Evolutionary conservation across 495 filamentous ascomycete species (phyloP).

Genomic region (Penicillium odoratum): DNA sequence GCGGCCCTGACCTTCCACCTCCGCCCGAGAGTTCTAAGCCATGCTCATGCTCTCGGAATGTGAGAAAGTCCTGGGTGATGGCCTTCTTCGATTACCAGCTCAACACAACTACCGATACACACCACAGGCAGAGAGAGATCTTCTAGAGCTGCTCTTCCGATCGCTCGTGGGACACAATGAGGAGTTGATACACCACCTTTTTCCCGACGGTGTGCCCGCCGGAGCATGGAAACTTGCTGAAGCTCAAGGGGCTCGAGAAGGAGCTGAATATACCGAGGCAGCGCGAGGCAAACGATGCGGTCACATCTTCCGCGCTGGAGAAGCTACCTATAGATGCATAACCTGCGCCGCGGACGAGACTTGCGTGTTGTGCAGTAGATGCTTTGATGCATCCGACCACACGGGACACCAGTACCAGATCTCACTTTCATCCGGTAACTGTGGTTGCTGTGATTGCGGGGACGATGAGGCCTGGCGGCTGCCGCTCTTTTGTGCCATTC

Average conservation of each 20-base stretch:
- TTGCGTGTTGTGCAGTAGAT: constrained; percentile 82
- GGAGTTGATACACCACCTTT: constrained; percentile 73
- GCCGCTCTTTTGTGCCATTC: constrained; percentile 90
- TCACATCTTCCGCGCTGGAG: constrained; percentile 90
- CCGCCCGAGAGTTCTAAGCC: constrained; percentile 16
- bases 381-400: constrained; percentile 94
- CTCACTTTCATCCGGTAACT: constrained; percentile 81
- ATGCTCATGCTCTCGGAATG: constrained; percentile 62
- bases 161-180: constrained; percentile 73
- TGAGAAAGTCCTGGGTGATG: constrained; percentile 74
- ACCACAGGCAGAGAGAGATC: constrained; percentile 61
- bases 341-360: constrained; percentile 89
- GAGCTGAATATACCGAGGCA: constrained; percentile 90
- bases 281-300: constrained; percentile 95
- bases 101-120: constrained; percentile 71
- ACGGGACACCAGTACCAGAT: constrained; percentile 89
- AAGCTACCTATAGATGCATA: constrained; percentile 90
- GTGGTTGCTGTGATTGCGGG: constrained; percentile 95
- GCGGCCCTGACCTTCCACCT: constrained; percentile 11
- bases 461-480: constrained; percentile 89
- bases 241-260: constrained; percentile 89
- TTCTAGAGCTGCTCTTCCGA: constrained; percentile 79
- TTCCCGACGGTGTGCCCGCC: constrained; percentile 68
- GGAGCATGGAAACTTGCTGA: constrained; percentile 73
- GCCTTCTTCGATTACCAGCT: constrained; percentile 70